These are phyloP conservation scores for Nemania bipapillata DNA, from an alignment of 2,329 filamentous ascomycete species.

Conservation along the genomic window DNA sequence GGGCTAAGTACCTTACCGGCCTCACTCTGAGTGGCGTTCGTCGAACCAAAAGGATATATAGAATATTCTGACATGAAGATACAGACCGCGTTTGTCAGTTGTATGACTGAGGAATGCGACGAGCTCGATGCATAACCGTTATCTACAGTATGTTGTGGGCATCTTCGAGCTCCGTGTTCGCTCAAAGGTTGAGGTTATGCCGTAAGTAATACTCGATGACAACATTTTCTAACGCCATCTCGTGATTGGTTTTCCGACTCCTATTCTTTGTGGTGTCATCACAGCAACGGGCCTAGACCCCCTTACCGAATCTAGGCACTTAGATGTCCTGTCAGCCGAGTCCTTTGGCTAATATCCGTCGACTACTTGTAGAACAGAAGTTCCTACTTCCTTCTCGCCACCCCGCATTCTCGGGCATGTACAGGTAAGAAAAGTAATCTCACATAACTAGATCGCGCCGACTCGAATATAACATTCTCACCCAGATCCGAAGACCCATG, in stretches of 20 bases:
- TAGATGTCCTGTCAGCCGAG: background rate
- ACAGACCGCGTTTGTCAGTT: background rate
- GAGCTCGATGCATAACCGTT: background rate
- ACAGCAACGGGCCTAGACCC: background rate
- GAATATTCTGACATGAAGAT: background rate
- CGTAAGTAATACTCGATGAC: background rate
- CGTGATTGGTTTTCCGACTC: background rate
- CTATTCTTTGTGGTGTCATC: background rate
- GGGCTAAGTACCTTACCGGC: constrained; percentile 13
- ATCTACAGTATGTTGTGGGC: background rate
- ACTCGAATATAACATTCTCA: background rate
- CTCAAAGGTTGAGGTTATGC: background rate
- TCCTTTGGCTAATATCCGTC: background rate
- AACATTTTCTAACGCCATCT: background rate
- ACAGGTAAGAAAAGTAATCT: background rate
- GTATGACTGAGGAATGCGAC: background rate
- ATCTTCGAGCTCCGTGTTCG: background rate
- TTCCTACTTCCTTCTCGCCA: background rate
- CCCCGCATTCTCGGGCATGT: background rate
- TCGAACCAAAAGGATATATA: background rate
- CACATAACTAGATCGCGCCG: background rate
- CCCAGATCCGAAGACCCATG: background rate
- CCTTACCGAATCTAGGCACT: background rate
- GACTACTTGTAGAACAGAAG: background rate
- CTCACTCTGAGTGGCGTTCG: background rate